Evolutionary conservation across 2,329 filamentous ascomycete genomes (phyloP), one percentile per base, ranked within the genome.

Genomic region (Talaromyces sp.): DNA sequence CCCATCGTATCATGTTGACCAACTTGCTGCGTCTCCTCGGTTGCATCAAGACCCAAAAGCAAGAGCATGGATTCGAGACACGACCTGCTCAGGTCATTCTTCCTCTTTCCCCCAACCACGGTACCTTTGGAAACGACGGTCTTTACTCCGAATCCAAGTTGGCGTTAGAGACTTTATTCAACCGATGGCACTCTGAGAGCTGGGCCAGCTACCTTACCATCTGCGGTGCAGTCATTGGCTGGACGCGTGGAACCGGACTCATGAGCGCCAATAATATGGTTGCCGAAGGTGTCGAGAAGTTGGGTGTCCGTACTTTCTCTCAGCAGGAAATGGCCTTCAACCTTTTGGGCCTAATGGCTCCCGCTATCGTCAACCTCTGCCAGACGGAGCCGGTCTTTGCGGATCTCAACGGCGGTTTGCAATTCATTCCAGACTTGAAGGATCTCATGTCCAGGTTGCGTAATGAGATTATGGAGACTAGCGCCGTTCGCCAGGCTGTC

Each of bases 301-400:
- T 96, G 70, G 95, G 95, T 73, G 95, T 98, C 31, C 93, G 95
- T 72, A 99, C 95, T 3, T 99, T 99, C 85, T 98, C 94, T 10
- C 95, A 98, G 81, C 93, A 97, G 78, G 95, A 99, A 80, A 99
- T 99, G 95, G 95, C 95, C 16, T 99, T 99, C 85, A 99, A 99
- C 81, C 81, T 99, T 70, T 87, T 99, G 52, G 94, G 95, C 71
- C 87, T 99, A 62, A 97, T 99, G 95, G 91, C 93, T 1, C 93
- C 95, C 43, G 86, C 89, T 33, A 91, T 99, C 72, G 93, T 97
- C 71, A 93, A 99, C 76, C 87, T 99, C 50, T 99, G 95, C 85
- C 95, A 99, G 82, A 84, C 87, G 52, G 92, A 98, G 81, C 96
- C 95, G 11, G 93, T 99, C 66, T 98, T 95, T 80, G 95, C 95